Evolutionary conservation across 1,284 basidiomycete genomes (phyloP), one percentile per base, ranked within the genome.

Genomic region (Ustilago hordei): DNA sequence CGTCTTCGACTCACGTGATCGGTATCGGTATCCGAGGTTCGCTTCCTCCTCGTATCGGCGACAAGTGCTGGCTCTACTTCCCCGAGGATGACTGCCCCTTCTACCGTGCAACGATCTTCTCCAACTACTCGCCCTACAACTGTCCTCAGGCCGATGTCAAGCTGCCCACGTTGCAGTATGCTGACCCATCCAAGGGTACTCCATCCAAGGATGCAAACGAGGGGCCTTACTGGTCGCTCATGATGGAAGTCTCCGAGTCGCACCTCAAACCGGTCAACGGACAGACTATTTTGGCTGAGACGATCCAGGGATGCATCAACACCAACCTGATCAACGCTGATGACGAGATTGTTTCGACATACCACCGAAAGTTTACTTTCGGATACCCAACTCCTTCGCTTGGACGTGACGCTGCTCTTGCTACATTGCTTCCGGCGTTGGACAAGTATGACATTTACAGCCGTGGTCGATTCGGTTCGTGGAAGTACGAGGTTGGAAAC

Each of bases 21-120:
- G 89, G 89, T 60, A 85, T 89, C 57, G 89, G 89, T 57, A 87
- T 89, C 64, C 86, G 89, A 62, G 89, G 89, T 39, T 79, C 80
- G 50, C 81, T 88, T 31, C 89, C 89, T 8, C 85, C 87, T n/a
- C 81, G 88, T 32, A 89, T 89, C 59, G 88, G 88, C 36, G 88
- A 89, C 84, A 89, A 89, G 82, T 89, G 89, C 86, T 87, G 87
- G 87, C 84, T 87, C 62, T 87, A 87, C 85, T 87, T 87, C 84
- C 88, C 88, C 47, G 88, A 89, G 75, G 86, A 87, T 73, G 85
- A 89, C 85, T 87, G 87, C 50, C 89, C 89, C 43, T 89, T 89
- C 86, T 89, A 89, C 86, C 87, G 89, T 50, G 88, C 88, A 17
- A 89, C 89, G 65, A 88, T 89, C 81, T 89, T 89, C 81, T 88